Percentiles rank a stretch among this genome's conserved stretches.
Evolutionary conservation across 2,329 filamentous ascomycete species (phyloP).

Genomic region (Nigrospora sphaerica): DNA sequence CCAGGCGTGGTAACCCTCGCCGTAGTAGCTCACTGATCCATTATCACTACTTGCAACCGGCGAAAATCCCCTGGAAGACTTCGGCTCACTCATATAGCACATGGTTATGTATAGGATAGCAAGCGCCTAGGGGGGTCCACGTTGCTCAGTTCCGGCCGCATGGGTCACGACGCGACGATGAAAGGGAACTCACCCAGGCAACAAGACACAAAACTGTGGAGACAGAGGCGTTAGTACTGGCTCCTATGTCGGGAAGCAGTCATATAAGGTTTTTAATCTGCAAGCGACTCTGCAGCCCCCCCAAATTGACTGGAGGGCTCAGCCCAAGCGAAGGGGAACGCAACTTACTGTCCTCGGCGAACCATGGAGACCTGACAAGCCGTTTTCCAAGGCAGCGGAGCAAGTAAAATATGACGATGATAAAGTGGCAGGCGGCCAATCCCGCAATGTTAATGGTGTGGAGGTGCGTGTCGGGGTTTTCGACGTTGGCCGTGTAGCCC

Average conservation of each 20-base stretch:
- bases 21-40: slow-evolving; percentile 11
- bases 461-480: slow-evolving; percentile 8
- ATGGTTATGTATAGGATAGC: slow-evolving; percentile 1
- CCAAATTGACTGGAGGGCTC: not conserved
- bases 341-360: slow-evolving; percentile 5
- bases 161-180: not conserved
- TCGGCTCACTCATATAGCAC: slow-evolving; percentile 3
- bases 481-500: slow-evolving; percentile 12
- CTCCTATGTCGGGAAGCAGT: too few relatives aligned
- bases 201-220: slow-evolving; percentile 7
- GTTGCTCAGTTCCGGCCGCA: not conserved
- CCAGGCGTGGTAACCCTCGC: slow-evolving; percentile 15
- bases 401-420: slow-evolving; percentile 6
- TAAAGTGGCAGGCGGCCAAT: slow-evolving; percentile 7
- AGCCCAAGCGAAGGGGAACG: not conserved
- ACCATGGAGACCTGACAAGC: slow-evolving; percentile 2
- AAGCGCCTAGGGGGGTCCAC: not conserved
- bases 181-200: slow-evolving; percentile 5
- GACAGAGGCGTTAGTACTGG: too few relatives aligned
- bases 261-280: too few relatives aligned
- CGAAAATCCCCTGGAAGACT: not conserved
- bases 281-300: too few relatives aligned
- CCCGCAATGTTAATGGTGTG: slow-evolving; percentile 7
- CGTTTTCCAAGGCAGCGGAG: slow-evolving; percentile 12
- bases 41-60: not conserved